These are phyloP conservation scores for Epichloe bromicola DNA, from an alignment of 2,329 filamentous ascomycete genomes.

Conservation along the genomic window DNA sequence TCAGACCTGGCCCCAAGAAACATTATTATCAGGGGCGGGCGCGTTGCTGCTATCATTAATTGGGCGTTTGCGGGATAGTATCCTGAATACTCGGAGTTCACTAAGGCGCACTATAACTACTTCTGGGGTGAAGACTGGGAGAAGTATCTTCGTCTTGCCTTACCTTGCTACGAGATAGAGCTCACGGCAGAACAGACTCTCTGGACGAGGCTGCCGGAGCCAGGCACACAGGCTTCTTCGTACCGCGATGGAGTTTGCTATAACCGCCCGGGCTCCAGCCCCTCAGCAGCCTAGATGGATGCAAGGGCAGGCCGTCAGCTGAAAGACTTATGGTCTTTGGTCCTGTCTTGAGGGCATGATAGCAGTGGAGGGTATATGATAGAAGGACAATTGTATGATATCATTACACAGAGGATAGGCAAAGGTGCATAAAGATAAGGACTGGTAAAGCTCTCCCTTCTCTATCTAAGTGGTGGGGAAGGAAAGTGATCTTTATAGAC, in stretches of 20 bases:
- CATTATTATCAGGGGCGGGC: slow-evolving; percentile 15
- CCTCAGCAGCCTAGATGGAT: slow-evolving; percentile 12
- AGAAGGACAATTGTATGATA: too few species aligned
- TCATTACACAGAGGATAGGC: too few species aligned
- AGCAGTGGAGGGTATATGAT: not conserved
- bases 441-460: too few species aligned
- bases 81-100: slow-evolving; percentile 20
- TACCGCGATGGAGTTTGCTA: slow-evolving; percentile 6
- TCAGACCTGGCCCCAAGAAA: slow-evolving; percentile 15
- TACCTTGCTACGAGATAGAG: slow-evolving; percentile 14
- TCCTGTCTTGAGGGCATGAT: not conserved
- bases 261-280: slow-evolving; percentile 8
- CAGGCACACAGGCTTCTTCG: slow-evolving; percentile 7
- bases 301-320: slow-evolving; percentile 9
- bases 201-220: slow-evolving; percentile 11
- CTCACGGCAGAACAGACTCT: slow-evolving; percentile 12
- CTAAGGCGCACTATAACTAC: slow-evolving; percentile 15
- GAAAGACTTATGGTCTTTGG: slow-evolving; percentile 12
- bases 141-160: slow-evolving; percentile 9
- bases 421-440: too few species aligned
- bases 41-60: slow-evolving; percentile 17
- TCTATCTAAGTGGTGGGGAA: too few species aligned
- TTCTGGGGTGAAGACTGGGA: slow-evolving; percentile 9
- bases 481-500: too few species aligned
- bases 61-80: slow-evolving; percentile 23